Evolutionary conservation across 805 yeast genomes (phyloP), one percentile per base, ranked within the genome.

Genomic region (Wickerhamiella siamensis): DNA sequence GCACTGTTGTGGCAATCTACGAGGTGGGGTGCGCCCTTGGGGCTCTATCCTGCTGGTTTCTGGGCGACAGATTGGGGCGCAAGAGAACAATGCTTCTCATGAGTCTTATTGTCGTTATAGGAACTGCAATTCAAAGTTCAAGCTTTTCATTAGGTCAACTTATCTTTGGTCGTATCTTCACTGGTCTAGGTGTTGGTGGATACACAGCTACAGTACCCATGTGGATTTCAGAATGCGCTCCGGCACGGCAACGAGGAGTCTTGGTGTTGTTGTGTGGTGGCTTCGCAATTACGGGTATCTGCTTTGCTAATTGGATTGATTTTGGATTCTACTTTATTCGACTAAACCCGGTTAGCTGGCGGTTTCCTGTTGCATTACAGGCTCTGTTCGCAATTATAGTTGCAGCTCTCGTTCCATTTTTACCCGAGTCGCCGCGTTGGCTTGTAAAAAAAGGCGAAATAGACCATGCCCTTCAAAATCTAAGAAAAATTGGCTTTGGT

Each of bases 131-230:
- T 31, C 77, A 81, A 31, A 59, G 71, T 21, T 49, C 73, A 47
- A 69, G 82, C 9, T 69, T 62, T 50, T 50, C 68, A 54, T 54
- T 74, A 47, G 83, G 77, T 31, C 84, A 78, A 52, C 72, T 81
- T 41, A 72, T 79, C 40, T 60, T 77, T 44, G 86, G 81, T 15
- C 69, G 91, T 61, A 70, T 76, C 38, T 55, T 75, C 12, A 70
- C 79, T 5, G 83, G 88, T 45, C 49, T 77, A 37, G 87, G 86
- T 50, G 76, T 74, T 43, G 87, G 87, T 43, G 60, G 77, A 52
- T 72, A 72, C 55, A 75, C 83, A 9, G 73, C 83, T 12, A 77
- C 83, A 22, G 75, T 77, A 44, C 87, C 88, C 5, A 76, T 78
- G 47, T 80, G 81, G 74, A 82, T 77, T 52, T 66, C 84, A 1